Evolutionary conservation across 179 eudicot species (phyloP).

Genomic region (Beta corolliflora): DNA sequence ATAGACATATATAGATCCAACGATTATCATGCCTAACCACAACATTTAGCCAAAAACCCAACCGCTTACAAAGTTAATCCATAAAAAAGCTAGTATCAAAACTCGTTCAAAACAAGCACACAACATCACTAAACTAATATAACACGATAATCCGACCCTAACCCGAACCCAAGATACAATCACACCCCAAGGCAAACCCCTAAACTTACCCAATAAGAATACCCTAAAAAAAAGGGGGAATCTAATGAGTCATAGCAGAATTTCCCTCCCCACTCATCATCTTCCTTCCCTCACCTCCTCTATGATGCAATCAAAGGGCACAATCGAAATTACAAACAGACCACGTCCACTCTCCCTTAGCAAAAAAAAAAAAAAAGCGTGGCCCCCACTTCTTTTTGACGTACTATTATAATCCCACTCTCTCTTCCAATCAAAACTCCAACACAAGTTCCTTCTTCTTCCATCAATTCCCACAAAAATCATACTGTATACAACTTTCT

Average conservation of each 20-base stretch:
- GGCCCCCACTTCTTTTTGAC: conserved; percentile 29
- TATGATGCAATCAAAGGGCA: conserved; percentile 9
- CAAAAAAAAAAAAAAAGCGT: neutral
- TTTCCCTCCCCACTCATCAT: neutral
- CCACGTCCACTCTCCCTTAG: conserved; percentile 18
- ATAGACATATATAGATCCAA: no score
- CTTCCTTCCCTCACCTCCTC: neutral
- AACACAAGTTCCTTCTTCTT: neutral
- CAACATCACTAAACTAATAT: no score
- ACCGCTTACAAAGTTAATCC: no score
- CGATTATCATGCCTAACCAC: no score
- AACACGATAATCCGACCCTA: neutral
- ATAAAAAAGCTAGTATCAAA: no score
- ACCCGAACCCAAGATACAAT: neutral
- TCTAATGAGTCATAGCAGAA: conserved; percentile 4
- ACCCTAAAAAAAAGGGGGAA: neutral
- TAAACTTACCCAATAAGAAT: conserved; percentile 6
- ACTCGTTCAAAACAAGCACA: no score
- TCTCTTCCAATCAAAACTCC: neutral
- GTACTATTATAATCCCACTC: neutral
- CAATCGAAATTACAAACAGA: neutral
- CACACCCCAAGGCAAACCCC: neutral
- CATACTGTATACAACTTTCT: no score
- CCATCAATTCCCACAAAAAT: neutral
- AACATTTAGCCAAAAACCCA: no score